A percentile compares a stretch with the other conserved stretches of the same genome.
Evolutionary conservation across 345 rosid genomes (phyloP).

Genomic region (Cardamine occulta): DNA sequence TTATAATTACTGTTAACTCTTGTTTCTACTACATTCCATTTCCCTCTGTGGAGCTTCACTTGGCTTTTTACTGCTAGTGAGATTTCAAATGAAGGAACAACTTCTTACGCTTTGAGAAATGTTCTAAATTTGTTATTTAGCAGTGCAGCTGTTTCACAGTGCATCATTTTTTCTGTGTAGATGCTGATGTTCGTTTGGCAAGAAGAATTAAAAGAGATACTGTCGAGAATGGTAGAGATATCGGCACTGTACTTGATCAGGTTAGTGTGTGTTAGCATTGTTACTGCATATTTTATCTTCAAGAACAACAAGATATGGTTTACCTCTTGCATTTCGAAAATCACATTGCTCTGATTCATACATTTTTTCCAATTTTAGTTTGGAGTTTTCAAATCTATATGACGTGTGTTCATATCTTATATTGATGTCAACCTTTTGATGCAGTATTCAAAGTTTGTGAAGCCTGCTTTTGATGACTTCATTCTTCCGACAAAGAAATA

Average conservation of each 20-base stretch:
- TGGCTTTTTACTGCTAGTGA: conserved; percentile 1
- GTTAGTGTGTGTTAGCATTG: conserved; percentile 46
- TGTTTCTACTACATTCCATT: conserved; percentile 7
- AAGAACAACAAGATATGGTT: conserved; percentile 6
- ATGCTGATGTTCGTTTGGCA: conserved; percentile 98
- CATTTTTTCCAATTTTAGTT: background rate
- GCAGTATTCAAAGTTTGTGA: conserved; percentile 99
- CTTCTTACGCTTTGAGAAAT: conserved; percentile 1
- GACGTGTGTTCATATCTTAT: background rate
- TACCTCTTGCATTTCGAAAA: background rate
- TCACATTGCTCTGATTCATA: conserved; percentile 2
- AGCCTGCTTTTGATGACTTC: conserved; percentile 99
- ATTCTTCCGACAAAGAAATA: conserved; percentile 99
- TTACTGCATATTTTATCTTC: conserved; percentile 11
- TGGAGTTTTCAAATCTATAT: background rate
- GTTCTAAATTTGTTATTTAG: conserved; percentile 1
- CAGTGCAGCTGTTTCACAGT: conserved; percentile 20
- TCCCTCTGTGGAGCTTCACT: background rate
- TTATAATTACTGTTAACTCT: conserved; percentile 23
- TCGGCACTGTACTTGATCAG: conserved; percentile 92
- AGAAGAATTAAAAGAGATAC: conserved; percentile 97
- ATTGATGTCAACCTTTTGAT: conserved; percentile 37
- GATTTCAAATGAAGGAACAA: conserved; percentile 17
- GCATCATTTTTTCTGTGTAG: conserved; percentile 67
- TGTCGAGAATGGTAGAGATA: conserved; percentile 85